These are phyloP conservation scores for Boletus tylopilopsis DNA, from an alignment of 768 basidiomycete species.

Conservation along the genomic window DNA sequence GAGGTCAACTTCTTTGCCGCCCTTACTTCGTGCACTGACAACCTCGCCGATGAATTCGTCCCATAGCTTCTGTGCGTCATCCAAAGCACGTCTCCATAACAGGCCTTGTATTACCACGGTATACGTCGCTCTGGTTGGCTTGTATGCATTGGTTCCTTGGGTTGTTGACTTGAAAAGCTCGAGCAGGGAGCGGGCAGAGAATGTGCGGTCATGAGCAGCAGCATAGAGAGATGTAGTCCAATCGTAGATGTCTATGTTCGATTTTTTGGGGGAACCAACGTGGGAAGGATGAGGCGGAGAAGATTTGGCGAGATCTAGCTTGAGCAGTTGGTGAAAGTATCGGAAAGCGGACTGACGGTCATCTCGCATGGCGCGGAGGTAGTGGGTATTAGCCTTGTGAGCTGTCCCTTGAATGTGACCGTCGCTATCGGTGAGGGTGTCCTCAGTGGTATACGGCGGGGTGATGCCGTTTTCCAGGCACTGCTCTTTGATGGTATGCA, in stretches of 20 bases:
- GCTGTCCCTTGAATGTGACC: conserved; percentile 16
- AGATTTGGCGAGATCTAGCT: conserved; percentile 19
- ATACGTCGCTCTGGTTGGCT: conserved; percentile 45
- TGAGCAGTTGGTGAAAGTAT: conserved; percentile 41
- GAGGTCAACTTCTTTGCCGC: conserved; percentile 6
- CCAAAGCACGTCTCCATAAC: conserved; percentile 38
- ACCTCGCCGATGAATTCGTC: conserved; percentile 30
- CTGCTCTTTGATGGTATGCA: conserved; percentile 35
- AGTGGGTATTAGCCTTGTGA: conserved; percentile 40
- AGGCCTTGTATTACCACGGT: conserved; percentile 55
- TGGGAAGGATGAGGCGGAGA: not conserved
- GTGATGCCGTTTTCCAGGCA: conserved; percentile 16
- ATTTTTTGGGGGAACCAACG: conserved; percentile 13
- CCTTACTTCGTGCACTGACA: not conserved
- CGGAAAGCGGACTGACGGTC: conserved; percentile 44
- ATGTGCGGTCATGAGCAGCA: conserved; percentile 37
- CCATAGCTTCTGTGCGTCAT: conserved; percentile 44
- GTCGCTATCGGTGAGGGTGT: not conserved
- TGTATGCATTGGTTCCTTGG: conserved; percentile 26
- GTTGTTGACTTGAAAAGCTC: conserved; percentile 35
- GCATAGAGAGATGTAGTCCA: conserved; percentile 46
- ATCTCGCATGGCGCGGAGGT: conserved; percentile 39
- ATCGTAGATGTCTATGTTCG: conserved; percentile 40
- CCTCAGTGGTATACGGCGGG: conserved; percentile 21
- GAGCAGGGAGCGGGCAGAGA: conserved; percentile 34